Base-by-base conservation (phyloP, 495 filamentous ascomycete species). In the Melanomma pulvis-pyrius region DNA sequence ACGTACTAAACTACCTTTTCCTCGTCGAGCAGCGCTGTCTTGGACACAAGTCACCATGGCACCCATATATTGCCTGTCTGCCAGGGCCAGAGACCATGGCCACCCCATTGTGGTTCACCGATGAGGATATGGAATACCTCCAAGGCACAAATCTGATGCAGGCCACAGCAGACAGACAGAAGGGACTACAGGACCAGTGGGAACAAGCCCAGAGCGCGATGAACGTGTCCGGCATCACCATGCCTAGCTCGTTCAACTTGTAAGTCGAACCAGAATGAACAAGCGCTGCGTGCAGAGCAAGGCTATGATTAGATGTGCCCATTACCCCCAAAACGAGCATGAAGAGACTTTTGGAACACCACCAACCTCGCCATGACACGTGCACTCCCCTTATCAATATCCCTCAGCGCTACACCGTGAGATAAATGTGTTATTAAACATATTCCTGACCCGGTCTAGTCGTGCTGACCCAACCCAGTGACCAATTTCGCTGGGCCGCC, bases 51-150 rank as follows among this genome's bases (percentile, higher is more conserved):
- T 81, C 84, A 0, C 84, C 83, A 62, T 90, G 88, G 88, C 79
- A 74, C 70, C 85, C 86, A 2, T 90, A 90, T 74, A 71, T 90
- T 17, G 74, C 77, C 17, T 81, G 80, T 24, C 65, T 90, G 46
- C 87, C 88, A n/a, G 72, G 73, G 53, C 79, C 81, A 6, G 77
- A 79, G 15, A 76, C 80, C 1, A 76, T 88, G 64, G 81, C 81
- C 34, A 87, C 86, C 9, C 84, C 84, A 1, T 58, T 87, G 50
- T 88, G 82, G 66, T 89, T 85, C 73, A 75, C 79, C 12, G 79
- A 81, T 21, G 79, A 78, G 41, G 87, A 90, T 75, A 60, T 85
- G 28, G 73, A 74, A 54, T 89, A 82, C 82, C 73, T 90, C 44
- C 74, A 81, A 30, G 84, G 82, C 11, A 89, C 87, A 28, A 86